phyloP scores from a whole-genome alignment of 768 basidiomycete species.

The Mycena maculata region DNA sequence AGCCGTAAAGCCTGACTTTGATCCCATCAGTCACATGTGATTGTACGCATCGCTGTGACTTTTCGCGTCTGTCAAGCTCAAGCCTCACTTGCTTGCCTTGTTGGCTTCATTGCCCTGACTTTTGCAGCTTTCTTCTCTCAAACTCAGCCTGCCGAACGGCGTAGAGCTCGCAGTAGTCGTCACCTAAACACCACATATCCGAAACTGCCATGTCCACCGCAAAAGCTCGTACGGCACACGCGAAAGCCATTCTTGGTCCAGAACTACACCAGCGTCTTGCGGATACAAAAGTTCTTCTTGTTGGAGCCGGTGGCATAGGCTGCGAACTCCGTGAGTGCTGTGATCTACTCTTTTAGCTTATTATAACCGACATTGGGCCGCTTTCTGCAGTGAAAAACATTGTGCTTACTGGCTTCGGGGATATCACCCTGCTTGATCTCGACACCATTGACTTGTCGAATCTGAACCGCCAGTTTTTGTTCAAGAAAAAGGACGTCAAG shows the following conservation, averaged over 20 bases:
- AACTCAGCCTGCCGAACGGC: neutral
- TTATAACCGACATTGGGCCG: no score
- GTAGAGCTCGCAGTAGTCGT: no score
- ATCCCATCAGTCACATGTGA: neutral
- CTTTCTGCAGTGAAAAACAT: constrained; percentile 90
- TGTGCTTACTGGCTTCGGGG: constrained; percentile 90
- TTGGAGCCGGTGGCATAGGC: constrained; percentile 97
- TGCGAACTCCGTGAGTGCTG: constrained; percentile 86
- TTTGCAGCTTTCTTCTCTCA: neutral
- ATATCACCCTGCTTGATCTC: constrained; percentile 93
- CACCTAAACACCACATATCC: neutral
- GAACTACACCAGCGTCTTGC: constrained; percentile 72
- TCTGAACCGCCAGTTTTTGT: constrained; percentile 96
- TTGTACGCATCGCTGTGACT: neutral
- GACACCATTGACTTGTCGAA: constrained; percentile 99
- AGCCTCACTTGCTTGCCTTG: neutral
- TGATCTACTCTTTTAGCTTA: no score
- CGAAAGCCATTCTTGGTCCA: constrained; percentile 82
- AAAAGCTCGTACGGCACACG: constrained; percentile 67
- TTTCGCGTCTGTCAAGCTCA: constrained; percentile 8
- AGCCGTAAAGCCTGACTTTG: neutral
- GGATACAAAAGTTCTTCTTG: constrained; percentile 80
- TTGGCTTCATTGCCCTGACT: neutral
- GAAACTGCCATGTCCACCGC: constrained; percentile 56
- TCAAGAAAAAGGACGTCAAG: constrained; percentile 96